Conservation (phyloP, 768 basidiomycete species). For the Clitopilus passeckerianus region DNA sequence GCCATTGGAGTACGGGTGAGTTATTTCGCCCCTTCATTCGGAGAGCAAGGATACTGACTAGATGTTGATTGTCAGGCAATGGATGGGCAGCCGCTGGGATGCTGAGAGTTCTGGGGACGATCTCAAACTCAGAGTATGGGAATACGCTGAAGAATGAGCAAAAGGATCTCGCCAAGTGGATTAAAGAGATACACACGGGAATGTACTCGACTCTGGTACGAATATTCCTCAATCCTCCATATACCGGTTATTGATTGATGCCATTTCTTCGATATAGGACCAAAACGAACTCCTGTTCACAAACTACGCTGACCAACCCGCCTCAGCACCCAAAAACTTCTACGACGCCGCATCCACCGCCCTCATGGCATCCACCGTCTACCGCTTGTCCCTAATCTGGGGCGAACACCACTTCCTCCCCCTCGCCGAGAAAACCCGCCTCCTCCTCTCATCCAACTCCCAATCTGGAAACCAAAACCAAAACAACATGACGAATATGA, state of each 20-base stretch:
- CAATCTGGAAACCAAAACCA: constrained; percentile 12
- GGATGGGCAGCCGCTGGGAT: constrained; percentile 90
- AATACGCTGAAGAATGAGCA: constrained; percentile 44
- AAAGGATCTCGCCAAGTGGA: constrained; percentile 58
- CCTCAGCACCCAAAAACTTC: constrained; percentile 43
- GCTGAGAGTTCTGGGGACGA: constrained; percentile 75
- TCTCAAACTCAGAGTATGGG: constrained; percentile 55
- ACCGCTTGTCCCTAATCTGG: constrained; percentile 57
- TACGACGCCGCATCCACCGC: constrained; percentile 71
- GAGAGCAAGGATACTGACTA: not conserved
- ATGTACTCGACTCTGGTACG: constrained; percentile 41
- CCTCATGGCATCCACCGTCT: constrained; percentile 72
- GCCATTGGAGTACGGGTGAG: constrained; percentile 79
- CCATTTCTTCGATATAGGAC: constrained; percentile 27
- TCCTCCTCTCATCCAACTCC: constrained; percentile 23
- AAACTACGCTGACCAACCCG: constrained; percentile 63
- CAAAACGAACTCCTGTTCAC: constrained; percentile 43
- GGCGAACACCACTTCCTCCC: constrained; percentile 46
- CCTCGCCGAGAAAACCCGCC: constrained; percentile 52
- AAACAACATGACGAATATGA: constrained; percentile 16
- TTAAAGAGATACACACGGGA: constrained; percentile 65
- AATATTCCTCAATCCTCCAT: constrained; percentile 30
- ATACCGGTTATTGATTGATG: constrained; percentile 2
- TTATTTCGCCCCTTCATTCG: not conserved
- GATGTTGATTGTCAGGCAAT: constrained; percentile 46